These are phyloP conservation scores for Leishmania aethiopica DNA, from an alignment of 208 protist genomes.

Conservation along the genomic window DNA sequence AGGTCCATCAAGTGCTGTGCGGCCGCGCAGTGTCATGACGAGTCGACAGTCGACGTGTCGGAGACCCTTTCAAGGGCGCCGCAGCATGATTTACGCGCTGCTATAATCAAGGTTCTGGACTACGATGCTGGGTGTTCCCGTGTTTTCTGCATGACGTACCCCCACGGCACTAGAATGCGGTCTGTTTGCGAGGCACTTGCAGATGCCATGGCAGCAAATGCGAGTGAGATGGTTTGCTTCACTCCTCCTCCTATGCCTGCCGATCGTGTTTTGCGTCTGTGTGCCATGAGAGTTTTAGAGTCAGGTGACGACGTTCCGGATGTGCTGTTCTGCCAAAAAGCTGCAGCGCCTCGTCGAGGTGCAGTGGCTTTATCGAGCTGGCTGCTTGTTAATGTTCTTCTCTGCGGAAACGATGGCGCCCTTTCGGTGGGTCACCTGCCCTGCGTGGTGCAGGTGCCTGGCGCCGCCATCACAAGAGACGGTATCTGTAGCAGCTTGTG, in stretches of 20 bases:
- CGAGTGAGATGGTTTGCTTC: conserved; percentile 19
- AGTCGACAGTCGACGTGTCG: neutral
- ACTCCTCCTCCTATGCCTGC: conserved; percentile 21
- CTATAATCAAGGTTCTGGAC: conserved; percentile 18
- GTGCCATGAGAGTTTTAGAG: conserved; percentile 32
- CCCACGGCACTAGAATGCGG: neutral
- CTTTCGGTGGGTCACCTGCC: conserved; percentile 43
- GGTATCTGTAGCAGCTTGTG: conserved; percentile 29
- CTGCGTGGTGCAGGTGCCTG: conserved; percentile 31
- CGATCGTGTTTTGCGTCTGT: neutral
- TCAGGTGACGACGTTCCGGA: conserved; percentile 34
- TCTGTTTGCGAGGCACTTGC: neutral
- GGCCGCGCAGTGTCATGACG: neutral
- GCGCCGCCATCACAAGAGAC: conserved; percentile 12
- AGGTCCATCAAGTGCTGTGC: conserved; percentile 10
- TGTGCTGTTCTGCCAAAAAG: conserved; percentile 48
- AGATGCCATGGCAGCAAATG: neutral
- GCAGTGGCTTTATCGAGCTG: conserved; percentile 1
- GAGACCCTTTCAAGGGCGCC: neutral
- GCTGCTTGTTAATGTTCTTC: conserved; percentile 46
- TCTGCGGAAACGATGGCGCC: conserved; percentile 28
- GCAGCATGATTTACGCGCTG: neutral
- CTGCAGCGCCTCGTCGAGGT: neutral
- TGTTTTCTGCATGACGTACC: conserved; percentile 4
- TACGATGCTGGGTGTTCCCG: conserved; percentile 9